Evolutionary conservation across 257 asterid genomes (phyloP).

Genomic region (Gynochthodes officinalis): DNA sequence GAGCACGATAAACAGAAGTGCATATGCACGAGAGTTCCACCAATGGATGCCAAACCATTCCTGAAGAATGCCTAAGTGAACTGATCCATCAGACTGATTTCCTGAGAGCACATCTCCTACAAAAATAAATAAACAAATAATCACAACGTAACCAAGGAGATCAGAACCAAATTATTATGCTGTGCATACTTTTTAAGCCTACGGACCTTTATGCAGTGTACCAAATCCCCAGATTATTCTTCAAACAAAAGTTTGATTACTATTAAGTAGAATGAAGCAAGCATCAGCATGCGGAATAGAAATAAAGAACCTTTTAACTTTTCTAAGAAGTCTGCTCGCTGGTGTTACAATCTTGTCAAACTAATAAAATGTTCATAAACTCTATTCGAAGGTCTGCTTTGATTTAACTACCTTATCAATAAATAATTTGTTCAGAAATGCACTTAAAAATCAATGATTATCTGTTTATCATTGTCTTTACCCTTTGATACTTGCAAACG

Average conservation of each 20-base stretch:
- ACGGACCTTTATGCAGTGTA: background rate
- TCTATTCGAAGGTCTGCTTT: background rate
- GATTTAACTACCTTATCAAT: background rate
- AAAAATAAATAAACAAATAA: background rate
- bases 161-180: background rate
- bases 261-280: background rate
- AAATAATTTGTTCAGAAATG: background rate
- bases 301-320: background rate
- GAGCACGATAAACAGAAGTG: constrained; percentile 71
- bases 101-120: constrained; percentile 95
- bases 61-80: constrained; percentile 82
- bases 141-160: background rate
- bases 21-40: constrained; percentile 82
- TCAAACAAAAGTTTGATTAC: background rate
- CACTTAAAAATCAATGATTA: background rate
- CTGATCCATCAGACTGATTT: constrained; percentile 61
- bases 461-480: background rate
- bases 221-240: background rate
- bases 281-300: background rate
- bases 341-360: background rate
- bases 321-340: background rate
- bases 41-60: constrained; percentile 95
- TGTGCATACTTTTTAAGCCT: background rate
- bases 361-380: background rate
- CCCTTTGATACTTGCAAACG: background rate